These are phyloP conservation scores for Pseudonitzschia delicatissima DNA, from an alignment of 108 stramenopile species.

Conservation along the genomic window DNA sequence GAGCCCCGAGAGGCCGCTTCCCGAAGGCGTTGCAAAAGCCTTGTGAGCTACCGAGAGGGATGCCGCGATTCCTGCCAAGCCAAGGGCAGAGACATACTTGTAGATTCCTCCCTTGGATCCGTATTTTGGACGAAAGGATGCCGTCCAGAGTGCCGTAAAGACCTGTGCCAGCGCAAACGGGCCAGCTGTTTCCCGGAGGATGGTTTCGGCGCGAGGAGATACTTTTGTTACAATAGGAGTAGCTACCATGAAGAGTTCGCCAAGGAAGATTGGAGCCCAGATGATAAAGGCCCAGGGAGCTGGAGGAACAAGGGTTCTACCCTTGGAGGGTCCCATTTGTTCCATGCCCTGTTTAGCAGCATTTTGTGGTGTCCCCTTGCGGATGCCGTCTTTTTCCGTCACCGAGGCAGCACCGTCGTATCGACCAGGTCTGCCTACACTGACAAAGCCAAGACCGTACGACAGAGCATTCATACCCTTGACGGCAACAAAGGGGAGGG, in stretches of 20 bases:
- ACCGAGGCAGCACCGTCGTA: constrained; percentile 9
- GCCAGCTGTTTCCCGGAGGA: neutral
- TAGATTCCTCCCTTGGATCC: constrained; percentile 29
- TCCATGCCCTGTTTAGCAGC: neutral
- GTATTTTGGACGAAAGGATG: constrained; percentile 62
- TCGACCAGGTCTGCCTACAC: constrained; percentile 15
- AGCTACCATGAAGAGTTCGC: constrained; percentile 51
- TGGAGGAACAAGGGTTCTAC: constrained; percentile 56
- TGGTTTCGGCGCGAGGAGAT: constrained; percentile 7
- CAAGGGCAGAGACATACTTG: constrained; percentile 45
- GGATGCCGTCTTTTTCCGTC: neutral
- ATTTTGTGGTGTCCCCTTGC: neutral
- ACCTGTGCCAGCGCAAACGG: constrained; percentile 38
- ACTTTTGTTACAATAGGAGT: constrained; percentile 48
- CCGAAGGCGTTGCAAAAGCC: neutral
- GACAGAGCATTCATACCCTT: constrained; percentile 15
- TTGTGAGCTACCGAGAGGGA: constrained; percentile 36
- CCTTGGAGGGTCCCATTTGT: constrained; percentile 9
- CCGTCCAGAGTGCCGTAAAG: constrained; percentile 68
- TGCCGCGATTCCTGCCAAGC: constrained; percentile 57
- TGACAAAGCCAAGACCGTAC: constrained; percentile 11
- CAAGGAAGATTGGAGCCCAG: constrained; percentile 77
- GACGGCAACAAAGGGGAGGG: constrained; percentile 6
- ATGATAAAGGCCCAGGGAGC: constrained; percentile 77
- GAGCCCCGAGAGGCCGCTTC: neutral